Percentiles rank a stretch among this genome's conserved stretches.
Conservation (phyloP, 192 early-diverging fungal species). For the Obelidium mucronatum region DNA sequence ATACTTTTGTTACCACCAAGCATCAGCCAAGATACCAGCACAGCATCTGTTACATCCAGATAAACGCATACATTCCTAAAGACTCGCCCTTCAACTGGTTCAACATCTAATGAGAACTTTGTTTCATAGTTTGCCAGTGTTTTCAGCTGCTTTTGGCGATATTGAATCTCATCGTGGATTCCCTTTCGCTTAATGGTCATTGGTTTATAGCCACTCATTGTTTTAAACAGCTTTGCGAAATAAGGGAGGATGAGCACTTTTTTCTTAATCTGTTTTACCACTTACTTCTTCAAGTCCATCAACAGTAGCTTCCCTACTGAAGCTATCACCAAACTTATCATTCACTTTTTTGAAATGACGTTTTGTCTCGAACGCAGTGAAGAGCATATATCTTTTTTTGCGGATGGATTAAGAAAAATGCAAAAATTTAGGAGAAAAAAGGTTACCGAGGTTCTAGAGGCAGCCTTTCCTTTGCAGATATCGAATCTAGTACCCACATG, state of each 20-base stretch:
- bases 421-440: constrained; percentile 25
- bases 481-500: constrained; percentile 70
- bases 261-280: background rate
- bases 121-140: constrained; percentile 4
- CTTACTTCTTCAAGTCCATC: constrained; percentile 64
- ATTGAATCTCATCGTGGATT: background rate
- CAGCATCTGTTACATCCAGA: constrained; percentile 32
- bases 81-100: constrained; percentile 25
- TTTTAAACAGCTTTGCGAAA: background rate
- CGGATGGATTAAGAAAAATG: constrained; percentile 54
- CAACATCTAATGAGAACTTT: constrained; percentile 4
- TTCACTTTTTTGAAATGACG: constrained; percentile 59
- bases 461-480: constrained; percentile 55
- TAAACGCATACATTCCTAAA: constrained; percentile 40
- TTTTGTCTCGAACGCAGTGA: constrained; percentile 58
- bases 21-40: constrained; percentile 32
- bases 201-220: background rate
- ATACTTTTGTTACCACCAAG: background rate
- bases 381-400: constrained; percentile 65
- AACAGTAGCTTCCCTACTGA: constrained; percentile 60
- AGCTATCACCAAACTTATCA: constrained; percentile 77
- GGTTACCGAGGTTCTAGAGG: constrained; percentile 67
- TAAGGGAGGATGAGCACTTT: no score
- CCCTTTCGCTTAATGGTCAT: background rate
- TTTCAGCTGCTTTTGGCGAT: constrained; percentile 17